Conservation (phyloP, 2,329 filamentous ascomycete species). For the Colletotrichum lini region DNA sequence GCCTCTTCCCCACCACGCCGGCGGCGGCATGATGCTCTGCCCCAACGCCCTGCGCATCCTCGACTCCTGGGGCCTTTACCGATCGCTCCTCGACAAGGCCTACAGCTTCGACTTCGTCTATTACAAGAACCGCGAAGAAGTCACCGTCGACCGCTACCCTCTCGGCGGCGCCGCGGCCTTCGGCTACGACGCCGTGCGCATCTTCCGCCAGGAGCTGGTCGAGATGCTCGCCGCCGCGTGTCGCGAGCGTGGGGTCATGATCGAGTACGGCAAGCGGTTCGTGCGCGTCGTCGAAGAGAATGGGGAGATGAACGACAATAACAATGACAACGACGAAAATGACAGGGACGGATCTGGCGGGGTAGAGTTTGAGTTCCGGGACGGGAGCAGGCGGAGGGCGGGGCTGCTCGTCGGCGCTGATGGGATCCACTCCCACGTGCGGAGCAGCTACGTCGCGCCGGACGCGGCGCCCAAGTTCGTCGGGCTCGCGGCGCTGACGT, state of each 20-base stretch:
- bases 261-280: constrained; percentile 63
- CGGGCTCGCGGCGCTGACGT: constrained; percentile 59
- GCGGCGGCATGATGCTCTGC: constrained; percentile 71
- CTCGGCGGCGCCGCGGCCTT: constrained; percentile 64
- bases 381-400: constrained; percentile 58
- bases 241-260: constrained; percentile 50
- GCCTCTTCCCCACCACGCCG: constrained; percentile 57
- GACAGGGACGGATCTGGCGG: constrained; percentile 35
- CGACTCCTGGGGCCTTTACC: constrained; percentile 64
- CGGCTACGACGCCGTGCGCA: constrained; percentile 67
- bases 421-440: constrained; percentile 71
- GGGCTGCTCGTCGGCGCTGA: constrained; percentile 69
- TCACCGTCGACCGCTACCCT: constrained; percentile 58
- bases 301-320: constrained; percentile 25
- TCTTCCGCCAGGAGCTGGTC: constrained; percentile 67
- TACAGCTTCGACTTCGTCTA: constrained; percentile 67
- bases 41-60: constrained; percentile 71
- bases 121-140: constrained; percentile 56
- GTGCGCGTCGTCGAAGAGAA: constrained; percentile 58
- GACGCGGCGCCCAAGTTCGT: constrained; percentile 64
- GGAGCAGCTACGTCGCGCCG: constrained; percentile 63
- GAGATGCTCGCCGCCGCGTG: constrained; percentile 54
- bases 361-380: constrained; percentile 63
- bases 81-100: constrained; percentile 58
- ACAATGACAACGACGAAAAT: too few relatives aligned